phyloP scores from a whole-genome alignment of 345 rosid species.

The Rhizophora apiculata region DNA sequence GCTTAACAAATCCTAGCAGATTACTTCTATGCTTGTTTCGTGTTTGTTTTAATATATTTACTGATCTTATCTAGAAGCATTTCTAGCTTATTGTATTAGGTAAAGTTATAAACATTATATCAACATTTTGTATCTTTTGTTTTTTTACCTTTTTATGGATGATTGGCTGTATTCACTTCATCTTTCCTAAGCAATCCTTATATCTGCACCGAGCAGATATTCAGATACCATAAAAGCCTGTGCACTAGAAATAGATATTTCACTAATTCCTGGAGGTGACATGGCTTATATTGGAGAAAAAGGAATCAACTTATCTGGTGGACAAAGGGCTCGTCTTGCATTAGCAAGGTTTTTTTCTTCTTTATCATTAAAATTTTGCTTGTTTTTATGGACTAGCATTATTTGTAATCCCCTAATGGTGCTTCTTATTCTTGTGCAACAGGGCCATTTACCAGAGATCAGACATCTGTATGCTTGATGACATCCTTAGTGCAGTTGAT shows the following conservation, averaged over 20 bases:
- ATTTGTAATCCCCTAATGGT: slow-evolving; percentile 5
- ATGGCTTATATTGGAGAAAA: slow-evolving; percentile 79
- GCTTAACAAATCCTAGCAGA: background rate
- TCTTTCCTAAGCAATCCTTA: background rate
- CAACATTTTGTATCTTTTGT: background rate
- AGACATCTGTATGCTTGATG: slow-evolving; percentile 71
- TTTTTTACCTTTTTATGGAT: background rate
- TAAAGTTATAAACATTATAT: background rate
- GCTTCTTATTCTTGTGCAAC: slow-evolving; percentile 19
- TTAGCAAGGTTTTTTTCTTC: slow-evolving; percentile 63
- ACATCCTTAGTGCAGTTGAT: slow-evolving; percentile 95
- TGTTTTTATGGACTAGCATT: slow-evolving; percentile 9
- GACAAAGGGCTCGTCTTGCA: slow-evolving; percentile 95
- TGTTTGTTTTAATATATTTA: background rate
- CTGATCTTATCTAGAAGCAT: background rate
- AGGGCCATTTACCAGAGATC: slow-evolving; percentile 76
- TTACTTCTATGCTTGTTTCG: background rate
- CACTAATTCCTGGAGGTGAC: slow-evolving; percentile 79
- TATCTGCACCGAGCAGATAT: slow-evolving; percentile 43
- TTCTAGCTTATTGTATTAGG: background rate
- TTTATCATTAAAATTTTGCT: slow-evolving; percentile 9
- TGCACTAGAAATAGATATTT: slow-evolving; percentile 74
- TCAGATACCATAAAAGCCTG: slow-evolving; percentile 60
- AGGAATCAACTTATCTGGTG: slow-evolving; percentile 92
- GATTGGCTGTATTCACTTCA: no score